Evolutionary conservation across 2,329 filamentous ascomycete genomes (phyloP), one percentile per base, ranked within the genome.

Genomic region (Pseudocercospora pini-densiflorae): DNA sequence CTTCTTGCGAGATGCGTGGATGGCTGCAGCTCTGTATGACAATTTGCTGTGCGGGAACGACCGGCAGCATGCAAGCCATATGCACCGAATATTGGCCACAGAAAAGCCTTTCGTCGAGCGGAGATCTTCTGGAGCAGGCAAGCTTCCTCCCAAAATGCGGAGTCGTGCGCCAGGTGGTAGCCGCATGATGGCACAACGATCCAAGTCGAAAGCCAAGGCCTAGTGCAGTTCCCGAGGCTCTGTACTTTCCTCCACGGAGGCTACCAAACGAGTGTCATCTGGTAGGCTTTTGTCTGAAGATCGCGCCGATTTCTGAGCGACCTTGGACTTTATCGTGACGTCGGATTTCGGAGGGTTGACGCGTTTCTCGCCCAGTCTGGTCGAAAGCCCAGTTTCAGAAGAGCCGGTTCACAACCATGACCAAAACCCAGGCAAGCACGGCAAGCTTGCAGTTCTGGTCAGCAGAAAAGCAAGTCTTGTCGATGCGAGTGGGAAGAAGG

Each of bases 381-480:
- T 31, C 16, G 23, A 55, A n/a, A 4, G 51, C 14, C 10, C 23
- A 55, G 51, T 23, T 51, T 51, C 47, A 51, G 9, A 7, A 51
- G 19, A 23, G 47, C 47, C 47, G 47, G 19, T 51, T 51, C 47
- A 51, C 47, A 27, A 51, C 47, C 47, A 51, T 14, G 47, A 23
- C 24, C 51, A 33, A 33, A 14, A 9, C 51, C 40, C 40, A 19
- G 40, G 40, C 40, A 43, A 43, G 40, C 40, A 19, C 12, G 51
- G 23, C 51, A 14, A 55, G 51, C 49, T 24, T 24, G 24, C 24
- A 29, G 49, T 54, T 29, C 21, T 24, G 24, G 24, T 55, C 51
- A 55, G 21, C 51, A 55, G 51, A 55, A 33, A 51, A 51, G 47
- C 47, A 51, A 27, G 47, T 51, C 47, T 51, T 51, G 47, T 51